Base-by-base conservation (phyloP, 2,329 filamentous ascomycete species). In the Calcarisporium arbuscula region DNA sequence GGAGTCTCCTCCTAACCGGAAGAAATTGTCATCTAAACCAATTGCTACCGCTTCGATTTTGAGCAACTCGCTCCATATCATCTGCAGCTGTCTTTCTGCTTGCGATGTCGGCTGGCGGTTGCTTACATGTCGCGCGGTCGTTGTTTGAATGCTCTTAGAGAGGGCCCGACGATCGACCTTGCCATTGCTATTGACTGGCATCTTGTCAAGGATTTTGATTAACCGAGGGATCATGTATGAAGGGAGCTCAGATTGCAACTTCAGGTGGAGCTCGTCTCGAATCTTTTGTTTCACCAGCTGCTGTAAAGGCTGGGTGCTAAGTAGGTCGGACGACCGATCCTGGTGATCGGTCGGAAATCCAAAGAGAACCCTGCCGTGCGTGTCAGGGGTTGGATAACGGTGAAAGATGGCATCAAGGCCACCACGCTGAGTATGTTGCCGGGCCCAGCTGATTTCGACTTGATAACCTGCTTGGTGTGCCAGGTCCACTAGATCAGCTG, bases 401-500 rank as follows among this genome's bases (percentile, higher is more conserved):
- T 57, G 39, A 21, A 48, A 50, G n/a, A 50, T 25, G 27, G 43
- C 48, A 15, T 49, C 46, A 2, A 50, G 19, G 8, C 32, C 43
- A 18, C 48, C 48, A 4, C 36, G 34, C 30, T 44, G 48, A 5
- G 34, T 33, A n/a, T 21, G n/a, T 17, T 62, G 62, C 16, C 54
- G 49, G 0, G 68, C 70, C 41, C 65, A 67, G 30, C 58, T 54
- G 1, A 56, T 48, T 19, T 70, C 61, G 19, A 70, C 67, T 14
- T 63, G 47, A 38, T 68, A 72, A 15, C 66, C 65, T 16, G 57
- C 47, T 16, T 46, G 43, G 35, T 55, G 22, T n/a, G 44, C 44
- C 4, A 56, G 26, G 18, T 44, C 31, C 1, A 35, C 40, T 4
- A 53, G 29, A 4, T 51, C 48, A 11, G 28, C 14, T 0, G 42